Evolutionary conservation across 805 yeast species (phyloP).

Genomic region (Grigorovia transvaalensis): DNA sequence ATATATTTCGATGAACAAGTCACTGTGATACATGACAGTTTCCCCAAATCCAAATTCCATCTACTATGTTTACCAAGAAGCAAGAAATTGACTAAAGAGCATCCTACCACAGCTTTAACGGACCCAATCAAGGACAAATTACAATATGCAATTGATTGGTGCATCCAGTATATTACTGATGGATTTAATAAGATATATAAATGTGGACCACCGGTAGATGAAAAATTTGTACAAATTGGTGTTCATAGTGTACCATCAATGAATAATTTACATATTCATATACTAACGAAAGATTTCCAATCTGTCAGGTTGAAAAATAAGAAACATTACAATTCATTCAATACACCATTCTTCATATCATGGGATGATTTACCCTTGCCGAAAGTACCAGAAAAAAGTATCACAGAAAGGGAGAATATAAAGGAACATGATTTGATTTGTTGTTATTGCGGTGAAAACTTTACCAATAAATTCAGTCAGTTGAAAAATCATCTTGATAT

Average conservation of each 20-base stretch:
- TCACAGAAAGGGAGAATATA: slow-evolving; percentile 29
- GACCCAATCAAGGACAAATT: slow-evolving; percentile 29
- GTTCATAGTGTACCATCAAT: slow-evolving; percentile 65
- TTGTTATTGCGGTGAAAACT: slow-evolving; percentile 33
- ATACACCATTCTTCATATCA: slow-evolving; percentile 50
- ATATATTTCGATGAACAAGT: slow-evolving; percentile 41
- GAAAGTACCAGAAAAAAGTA: slow-evolving; percentile 23
- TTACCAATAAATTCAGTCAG: slow-evolving; percentile 32
- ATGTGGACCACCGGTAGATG: not conserved
- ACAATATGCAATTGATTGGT: slow-evolving; percentile 26
- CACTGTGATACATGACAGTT: slow-evolving; percentile 48
- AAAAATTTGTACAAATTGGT: slow-evolving; percentile 40
- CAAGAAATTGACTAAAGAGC: slow-evolving; percentile 30
- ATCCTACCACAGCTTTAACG: slow-evolving; percentile 41
- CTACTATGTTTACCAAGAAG: slow-evolving; percentile 50
- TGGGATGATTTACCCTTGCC: slow-evolving; percentile 40
- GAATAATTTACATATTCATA: slow-evolving; percentile 62
- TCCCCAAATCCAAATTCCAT: slow-evolving; percentile 55
- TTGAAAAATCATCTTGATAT: slow-evolving; percentile 34
- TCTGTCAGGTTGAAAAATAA: slow-evolving; percentile 46
- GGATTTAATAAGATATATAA: slow-evolving; percentile 10
- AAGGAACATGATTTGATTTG: slow-evolving; percentile 33
- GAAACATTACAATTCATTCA: slow-evolving; percentile 64
- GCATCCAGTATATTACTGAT: slow-evolving; percentile 25
- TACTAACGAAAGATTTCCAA: slow-evolving; percentile 53